phyloP scores from a whole-genome alignment of 1,284 basidiomycete genomes.

The Tetrapyrgos nigripes region DNA sequence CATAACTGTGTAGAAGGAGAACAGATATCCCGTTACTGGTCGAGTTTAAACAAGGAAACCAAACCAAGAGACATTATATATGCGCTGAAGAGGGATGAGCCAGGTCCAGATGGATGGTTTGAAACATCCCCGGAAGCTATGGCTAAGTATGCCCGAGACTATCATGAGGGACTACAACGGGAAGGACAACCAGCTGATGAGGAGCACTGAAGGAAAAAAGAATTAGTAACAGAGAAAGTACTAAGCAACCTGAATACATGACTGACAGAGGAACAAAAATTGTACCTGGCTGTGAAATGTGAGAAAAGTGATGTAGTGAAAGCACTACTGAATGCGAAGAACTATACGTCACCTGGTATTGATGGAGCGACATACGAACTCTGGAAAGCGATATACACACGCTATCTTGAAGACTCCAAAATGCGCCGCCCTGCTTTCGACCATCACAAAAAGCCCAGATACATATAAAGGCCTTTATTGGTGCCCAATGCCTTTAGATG shows the following conservation, averaged over 20 bases:
- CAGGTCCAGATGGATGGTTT: no score
- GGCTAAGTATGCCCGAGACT: conserved; percentile 20
- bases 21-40: no score
- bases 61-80: no score
- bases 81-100: no score
- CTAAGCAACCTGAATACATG: conserved; percentile 5
- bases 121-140: conserved; percentile 13
- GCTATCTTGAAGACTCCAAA: neutral
- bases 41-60: no score
- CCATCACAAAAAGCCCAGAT: no score
- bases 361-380: conserved; percentile 36
- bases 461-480: no score
- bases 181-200: no score
- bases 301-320: conserved; percentile 19
- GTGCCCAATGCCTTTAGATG: no score
- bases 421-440: neutral
- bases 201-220: no score
- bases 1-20: no score
- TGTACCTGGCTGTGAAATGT: conserved; percentile 11
- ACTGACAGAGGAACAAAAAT: conserved; percentile 9
- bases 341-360: conserved; percentile 32
- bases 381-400: conserved; percentile 23
- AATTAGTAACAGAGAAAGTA: no score
- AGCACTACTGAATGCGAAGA: conserved; percentile 22
- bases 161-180: conserved; percentile 24